Percentiles rank a stretch among this genome's conserved stretches.
Evolutionary conservation across 345 rosid species (phyloP).

Genomic region (Eucalyptus sp.): DNA sequence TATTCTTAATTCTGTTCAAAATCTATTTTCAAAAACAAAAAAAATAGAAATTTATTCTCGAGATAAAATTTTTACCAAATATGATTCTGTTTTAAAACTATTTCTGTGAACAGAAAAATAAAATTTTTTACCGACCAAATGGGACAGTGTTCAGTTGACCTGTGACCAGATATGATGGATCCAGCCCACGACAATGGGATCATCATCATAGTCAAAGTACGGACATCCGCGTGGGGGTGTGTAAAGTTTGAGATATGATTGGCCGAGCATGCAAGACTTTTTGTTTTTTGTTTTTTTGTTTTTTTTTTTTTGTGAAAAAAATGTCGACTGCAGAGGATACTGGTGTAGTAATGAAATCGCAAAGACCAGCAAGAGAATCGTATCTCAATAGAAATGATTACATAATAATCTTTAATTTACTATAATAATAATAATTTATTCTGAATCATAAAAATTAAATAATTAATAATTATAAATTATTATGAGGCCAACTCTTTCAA

Average conservation of each 20-base stretch:
- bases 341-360: neutral
- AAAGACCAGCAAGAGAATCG: neutral
- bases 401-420: too few relatives aligned
- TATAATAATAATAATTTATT: fast-evolving
- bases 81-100: too few relatives aligned
- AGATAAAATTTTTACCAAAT: fast-evolving
- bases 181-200: neutral
- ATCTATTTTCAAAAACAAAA: fast-evolving
- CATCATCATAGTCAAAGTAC: neutral
- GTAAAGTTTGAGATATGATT: neutral
- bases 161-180: neutral
- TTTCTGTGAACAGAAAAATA: fast-evolving
- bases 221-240: neutral
- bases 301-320: too few relatives aligned
- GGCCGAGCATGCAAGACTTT: neutral
- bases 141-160: neutral
- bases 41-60: fast-evolving
- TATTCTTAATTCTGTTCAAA: fast-evolving
- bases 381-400: too few relatives aligned
- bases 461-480: too few relatives aligned
- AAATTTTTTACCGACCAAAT: too few relatives aligned
- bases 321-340: neutral
- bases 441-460: too few relatives aligned
- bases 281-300: too few relatives aligned
- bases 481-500: fast-evolving